A percentile compares a stretch with the other conserved stretches of the same genome.
Conservation (phyloP, 2,329 filamentous ascomycete genomes). For the Exophiala mesophila region DNA sequence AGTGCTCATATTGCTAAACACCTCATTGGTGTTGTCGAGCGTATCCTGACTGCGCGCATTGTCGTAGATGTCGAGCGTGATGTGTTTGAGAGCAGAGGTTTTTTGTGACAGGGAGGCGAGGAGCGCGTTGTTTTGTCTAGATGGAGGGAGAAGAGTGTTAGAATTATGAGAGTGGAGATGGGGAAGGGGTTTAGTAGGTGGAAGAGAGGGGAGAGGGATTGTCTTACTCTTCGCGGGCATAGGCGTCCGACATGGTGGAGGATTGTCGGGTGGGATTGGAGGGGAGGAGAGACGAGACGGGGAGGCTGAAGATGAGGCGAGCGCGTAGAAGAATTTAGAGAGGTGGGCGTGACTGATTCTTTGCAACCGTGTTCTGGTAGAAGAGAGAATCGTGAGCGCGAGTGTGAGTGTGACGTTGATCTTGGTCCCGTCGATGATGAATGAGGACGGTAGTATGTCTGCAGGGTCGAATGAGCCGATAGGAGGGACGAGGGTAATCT, state of each 20-base stretch:
- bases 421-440: too few relatives aligned
- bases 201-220: conserved; percentile 13
- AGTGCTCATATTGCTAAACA: conserved; percentile 81
- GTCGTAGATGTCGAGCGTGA: conserved; percentile 97
- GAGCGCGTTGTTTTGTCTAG: conserved; percentile 85
- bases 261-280: background rate
- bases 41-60: conserved; percentile 83
- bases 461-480: too few relatives aligned
- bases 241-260: conserved; percentile 52
- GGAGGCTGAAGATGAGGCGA: background rate
- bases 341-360: too few relatives aligned
- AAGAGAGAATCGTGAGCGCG: too few relatives aligned
- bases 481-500: too few relatives aligned
- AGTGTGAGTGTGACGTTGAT: too few relatives aligned
- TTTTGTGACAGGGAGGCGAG: conserved; percentile 87
- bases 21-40: conserved; percentile 85
- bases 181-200: background rate
- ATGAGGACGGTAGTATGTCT: too few relatives aligned
- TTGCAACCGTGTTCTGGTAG: too few relatives aligned
- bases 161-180: background rate
- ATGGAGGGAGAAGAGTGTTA: conserved; percentile 3
- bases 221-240: conserved; percentile 57
- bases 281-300: background rate
- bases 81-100: conserved; percentile 83
- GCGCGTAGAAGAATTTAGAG: background rate